Base-by-base conservation (phyloP, 139 green algal species). In the Chlorella sorokiniana region DNA sequence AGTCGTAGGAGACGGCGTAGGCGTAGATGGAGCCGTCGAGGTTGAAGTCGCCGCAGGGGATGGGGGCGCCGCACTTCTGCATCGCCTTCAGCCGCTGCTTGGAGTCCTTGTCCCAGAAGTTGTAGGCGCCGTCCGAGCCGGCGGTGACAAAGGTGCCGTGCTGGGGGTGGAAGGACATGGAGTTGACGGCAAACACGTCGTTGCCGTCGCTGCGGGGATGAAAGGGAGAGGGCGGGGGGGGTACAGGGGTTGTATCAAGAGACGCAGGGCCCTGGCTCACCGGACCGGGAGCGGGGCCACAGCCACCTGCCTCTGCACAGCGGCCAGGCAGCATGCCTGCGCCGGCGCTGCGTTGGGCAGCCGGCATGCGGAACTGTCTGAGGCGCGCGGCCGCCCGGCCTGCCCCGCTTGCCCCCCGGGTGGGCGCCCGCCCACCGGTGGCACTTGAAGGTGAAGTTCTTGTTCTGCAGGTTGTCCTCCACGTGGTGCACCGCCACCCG, bases 101-200 rank as follows among this genome's bases (percentile, higher is more conserved):
- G 79, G 40, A 89, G 86, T 99, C 96, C 87, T 99, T 98, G 91
- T 99, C 96, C 96, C 96, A 99, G 76, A 99, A 99, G 89, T 99
- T 98, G 89, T 96, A 99, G 7, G 91, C 91, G 48, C 96, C 96
- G 71, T 99, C 96, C 4, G 90, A 91, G 38, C 96, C 96, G 0
- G 95, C 86, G 6, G 96, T 99, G 1, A 94, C 92, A 88, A 99
- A 99, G 0, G 96, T 99, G 65, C 93, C 92, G 83, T 92, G 91
- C 71, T 86, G 72, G 1, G 96, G 95, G 87, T 99, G 96, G 81
- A 99, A 99, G 56, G 79, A 69, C 51, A 99, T 97, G 44, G 86
- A 85, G 89, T 99, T 99, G 63, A 99, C 96, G 0, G 96, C 87
- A 84, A 96, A 99, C 76, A 99, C 95, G 81, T 99, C 96, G 29